phyloP scores from a whole-genome alignment of 73 alveolate species.

The Halteria grandinella region DNA sequence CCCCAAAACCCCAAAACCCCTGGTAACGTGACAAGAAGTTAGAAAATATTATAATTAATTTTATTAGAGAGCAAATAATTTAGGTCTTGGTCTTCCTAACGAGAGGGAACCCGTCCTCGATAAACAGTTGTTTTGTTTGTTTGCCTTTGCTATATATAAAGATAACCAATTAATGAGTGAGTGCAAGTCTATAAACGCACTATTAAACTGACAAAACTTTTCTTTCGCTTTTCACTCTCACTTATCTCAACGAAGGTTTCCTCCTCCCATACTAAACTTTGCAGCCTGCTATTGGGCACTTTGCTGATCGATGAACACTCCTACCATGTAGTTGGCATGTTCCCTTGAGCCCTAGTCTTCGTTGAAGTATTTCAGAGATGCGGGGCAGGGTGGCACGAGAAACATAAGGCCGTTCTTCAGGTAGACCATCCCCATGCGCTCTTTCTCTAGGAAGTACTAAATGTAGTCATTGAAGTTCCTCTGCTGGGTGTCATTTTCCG shows the following conservation, averaged over 20 bases:
- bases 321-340: conserved; percentile 49
- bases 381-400: conserved; percentile 35
- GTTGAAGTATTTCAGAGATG: conserved; percentile 22
- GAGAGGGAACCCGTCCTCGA: too few species aligned
- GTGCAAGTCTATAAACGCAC: too few species aligned
- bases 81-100: too few species aligned
- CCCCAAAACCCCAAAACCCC: too few species aligned
- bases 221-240: too few species aligned
- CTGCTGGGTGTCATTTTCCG: conserved; percentile 40
- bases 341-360: conserved; percentile 3
- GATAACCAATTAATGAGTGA: too few species aligned
- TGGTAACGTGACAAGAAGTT: too few species aligned
- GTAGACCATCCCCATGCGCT: conserved; percentile 49
- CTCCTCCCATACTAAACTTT: conserved; percentile 19
- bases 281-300: conserved; percentile 24
- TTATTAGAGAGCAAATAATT: too few species aligned
- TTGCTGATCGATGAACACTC: conserved; percentile 36
- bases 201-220: too few species aligned
- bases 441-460: conserved; percentile 26
- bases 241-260: neutral
- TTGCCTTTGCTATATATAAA: too few species aligned
- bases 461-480: conserved; percentile 32
- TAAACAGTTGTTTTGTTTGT: too few species aligned
- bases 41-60: too few species aligned
- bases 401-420: conserved; percentile 44